Percentiles rank a stretch among this genome's conserved stretches.
Evolutionary conservation across 768 basidiomycete genomes (phyloP).

Genomic region (Hygrophorus pudorinus): DNA sequence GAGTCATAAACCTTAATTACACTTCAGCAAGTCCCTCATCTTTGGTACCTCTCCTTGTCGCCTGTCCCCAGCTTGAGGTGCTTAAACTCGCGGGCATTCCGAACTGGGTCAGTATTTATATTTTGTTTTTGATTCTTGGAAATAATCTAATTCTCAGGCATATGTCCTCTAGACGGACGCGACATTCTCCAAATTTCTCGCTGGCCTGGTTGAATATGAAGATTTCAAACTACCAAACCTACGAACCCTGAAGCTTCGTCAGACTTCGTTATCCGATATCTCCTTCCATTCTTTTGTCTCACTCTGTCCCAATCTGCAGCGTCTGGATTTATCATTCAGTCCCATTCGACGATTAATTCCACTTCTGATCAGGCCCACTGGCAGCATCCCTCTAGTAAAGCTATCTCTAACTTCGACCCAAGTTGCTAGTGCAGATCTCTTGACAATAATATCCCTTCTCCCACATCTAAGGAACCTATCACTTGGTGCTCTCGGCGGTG

Average conservation of each 20-base stretch:
- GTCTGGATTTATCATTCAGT: slow-evolving; percentile 62
- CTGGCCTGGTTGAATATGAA: slow-evolving; percentile 10
- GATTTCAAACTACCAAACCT: slow-evolving; percentile 28
- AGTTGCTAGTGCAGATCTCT: slow-evolving; percentile 29
- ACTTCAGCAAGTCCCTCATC: slow-evolving; percentile 44
- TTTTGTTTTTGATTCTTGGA: background rate
- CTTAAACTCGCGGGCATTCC: slow-evolving; percentile 54
- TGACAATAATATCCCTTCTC: slow-evolving; percentile 27
- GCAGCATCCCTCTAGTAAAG: slow-evolving; percentile 36
- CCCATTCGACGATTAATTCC: slow-evolving; percentile 28
- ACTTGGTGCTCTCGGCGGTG: slow-evolving; percentile 49
- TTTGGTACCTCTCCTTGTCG: slow-evolving; percentile 32
- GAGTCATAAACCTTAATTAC: slow-evolving; percentile 47
- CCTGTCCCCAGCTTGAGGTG: slow-evolving; percentile 31
- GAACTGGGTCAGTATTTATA: slow-evolving; percentile 39
- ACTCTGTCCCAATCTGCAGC: slow-evolving; percentile 38
- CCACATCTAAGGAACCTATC: slow-evolving; percentile 37
- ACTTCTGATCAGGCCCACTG: slow-evolving; percentile 7
- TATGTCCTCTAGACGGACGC: slow-evolving; percentile 46
- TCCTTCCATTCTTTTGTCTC: slow-evolving; percentile 33
- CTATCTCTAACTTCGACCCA: slow-evolving; percentile 52
- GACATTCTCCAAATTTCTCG: slow-evolving; percentile 37
- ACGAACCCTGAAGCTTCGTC: slow-evolving; percentile 49
- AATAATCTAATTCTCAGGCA: background rate
- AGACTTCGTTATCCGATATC: slow-evolving; percentile 39